Conservation (phyloP, 2,329 filamentous ascomycete species). For the Alternaria consortialis region DNA sequence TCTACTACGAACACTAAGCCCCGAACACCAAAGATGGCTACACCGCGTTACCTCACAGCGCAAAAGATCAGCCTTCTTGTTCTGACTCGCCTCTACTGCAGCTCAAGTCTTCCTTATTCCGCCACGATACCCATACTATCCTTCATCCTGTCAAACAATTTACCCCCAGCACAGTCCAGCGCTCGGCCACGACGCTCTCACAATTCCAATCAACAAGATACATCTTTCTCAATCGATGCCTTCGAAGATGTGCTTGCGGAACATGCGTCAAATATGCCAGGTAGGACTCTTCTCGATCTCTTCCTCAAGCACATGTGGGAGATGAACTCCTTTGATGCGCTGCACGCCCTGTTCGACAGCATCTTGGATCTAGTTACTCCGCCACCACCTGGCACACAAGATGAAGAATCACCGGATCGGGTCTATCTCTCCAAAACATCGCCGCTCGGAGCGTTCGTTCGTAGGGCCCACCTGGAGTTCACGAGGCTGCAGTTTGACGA, state of each 20-base stretch:
- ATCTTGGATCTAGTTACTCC: conserved; percentile 68
- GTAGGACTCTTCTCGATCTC: conserved; percentile 85
- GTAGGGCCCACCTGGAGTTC: conserved; percentile 81
- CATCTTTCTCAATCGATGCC: conserved; percentile 47
- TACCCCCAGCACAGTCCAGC: conserved; percentile 48
- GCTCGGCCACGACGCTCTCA: conserved; percentile 28
- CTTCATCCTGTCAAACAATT: conserved; percentile 77
- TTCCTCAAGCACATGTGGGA: conserved; percentile 85
- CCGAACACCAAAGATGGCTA: conserved; percentile 51
- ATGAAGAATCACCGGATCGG: conserved; percentile 40
- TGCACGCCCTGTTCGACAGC: conserved; percentile 78
- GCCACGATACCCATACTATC: conserved; percentile 80
- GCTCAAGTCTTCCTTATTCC: conserved; percentile 71
- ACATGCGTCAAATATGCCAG: conserved; percentile 67
- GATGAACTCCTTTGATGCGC: conserved; percentile 79
- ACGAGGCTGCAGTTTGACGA: conserved; percentile 82
- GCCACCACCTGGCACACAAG: conserved; percentile 29
- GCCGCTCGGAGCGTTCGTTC: conserved; percentile 82
- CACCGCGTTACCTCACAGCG: conserved; percentile 87
- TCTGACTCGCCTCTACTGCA: conserved; percentile 82
- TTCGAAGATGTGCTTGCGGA: conserved; percentile 59
- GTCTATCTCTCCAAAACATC: conserved; percentile 76
- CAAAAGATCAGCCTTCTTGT: conserved; percentile 84
- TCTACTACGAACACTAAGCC: conserved; percentile 6
- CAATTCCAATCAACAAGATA: conserved; percentile 47